A percentile compares a stretch with the other conserved stretches of the same genome.
Evolutionary conservation across 2,329 filamentous ascomycete genomes (phyloP).

Genomic region (Thermomyces lanuginosus): DNA sequence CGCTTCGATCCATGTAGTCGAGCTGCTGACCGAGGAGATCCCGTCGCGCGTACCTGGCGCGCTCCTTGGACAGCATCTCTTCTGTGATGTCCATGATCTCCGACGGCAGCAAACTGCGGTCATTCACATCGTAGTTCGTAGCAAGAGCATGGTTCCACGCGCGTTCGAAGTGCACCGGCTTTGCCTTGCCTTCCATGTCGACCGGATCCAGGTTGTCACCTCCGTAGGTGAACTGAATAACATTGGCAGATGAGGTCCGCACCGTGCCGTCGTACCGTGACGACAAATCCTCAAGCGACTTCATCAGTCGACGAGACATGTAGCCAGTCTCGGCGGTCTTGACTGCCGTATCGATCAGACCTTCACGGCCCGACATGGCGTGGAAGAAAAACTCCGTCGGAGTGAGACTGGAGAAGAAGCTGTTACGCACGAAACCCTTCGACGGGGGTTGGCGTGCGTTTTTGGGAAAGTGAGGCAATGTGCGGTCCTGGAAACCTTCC

Average conservation of each 20-base stretch:
- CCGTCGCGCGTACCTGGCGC: conserved; percentile 45
- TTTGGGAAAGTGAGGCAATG: conserved; percentile 86
- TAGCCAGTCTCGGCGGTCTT: conserved; percentile 98
- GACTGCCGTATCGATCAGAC: conserved; percentile 94
- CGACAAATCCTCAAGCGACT: conserved; percentile 86
- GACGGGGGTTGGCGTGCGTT: conserved; percentile 80
- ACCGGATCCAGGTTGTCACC: conserved; percentile 91
- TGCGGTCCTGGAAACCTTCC: conserved; percentile 92
- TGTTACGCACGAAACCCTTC: conserved; percentile 93
- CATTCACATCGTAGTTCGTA: conserved; percentile 63
- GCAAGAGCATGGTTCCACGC: conserved; percentile 70
- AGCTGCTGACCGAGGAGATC: conserved; percentile 47
- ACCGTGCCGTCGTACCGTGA: conserved; percentile 91
- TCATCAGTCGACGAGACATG: conserved; percentile 97
- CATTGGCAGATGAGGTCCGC: conserved; percentile 68
- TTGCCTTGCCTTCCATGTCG: conserved; percentile 90
- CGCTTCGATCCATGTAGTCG: conserved; percentile 51
- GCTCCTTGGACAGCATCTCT: conserved; percentile 50
- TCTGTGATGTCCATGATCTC: conserved; percentile 57
- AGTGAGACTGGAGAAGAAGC: conserved; percentile 82
- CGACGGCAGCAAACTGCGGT: conserved; percentile 53
- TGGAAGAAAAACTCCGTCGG: conserved; percentile 96
- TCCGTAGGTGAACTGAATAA: conserved; percentile 95
- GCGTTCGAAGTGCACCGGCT: conserved; percentile 79
- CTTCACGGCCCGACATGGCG: conserved; percentile 95